Percentiles rank a stretch among this genome's conserved stretches.
Conservation (phyloP, 164 flowering plant genomes). For the Litsea cubeba region DNA sequence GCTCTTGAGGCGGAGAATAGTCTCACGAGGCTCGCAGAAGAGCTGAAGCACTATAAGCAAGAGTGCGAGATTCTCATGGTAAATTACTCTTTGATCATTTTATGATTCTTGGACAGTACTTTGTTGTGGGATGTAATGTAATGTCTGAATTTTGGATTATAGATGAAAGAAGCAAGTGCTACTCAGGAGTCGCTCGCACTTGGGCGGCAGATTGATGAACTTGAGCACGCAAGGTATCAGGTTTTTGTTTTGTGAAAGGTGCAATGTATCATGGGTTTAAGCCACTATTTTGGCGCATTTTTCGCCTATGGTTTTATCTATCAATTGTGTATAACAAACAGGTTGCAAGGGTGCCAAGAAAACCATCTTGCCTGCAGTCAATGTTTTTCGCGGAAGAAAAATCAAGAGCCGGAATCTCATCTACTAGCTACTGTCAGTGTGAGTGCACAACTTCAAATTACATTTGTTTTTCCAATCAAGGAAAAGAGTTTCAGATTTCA, state of each 20-base stretch:
- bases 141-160: neutral
- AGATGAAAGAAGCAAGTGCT: constrained; percentile 20
- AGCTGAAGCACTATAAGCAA: constrained; percentile 41
- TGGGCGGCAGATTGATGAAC: constrained; percentile 12
- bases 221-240: constrained; percentile 15
- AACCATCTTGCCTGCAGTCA: constrained; percentile 9
- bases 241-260: neutral
- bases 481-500: too few relatives aligned
- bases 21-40: constrained; percentile 32
- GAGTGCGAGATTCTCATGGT: constrained; percentile 23
- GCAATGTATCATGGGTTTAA: neutral
- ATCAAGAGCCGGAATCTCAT: constrained; percentile 6
- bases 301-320: neutral
- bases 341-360: neutral
- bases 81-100: neutral
- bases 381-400: constrained; percentile 8
- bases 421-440: constrained; percentile 6
- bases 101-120: neutral
- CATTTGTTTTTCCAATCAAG: too few relatives aligned
- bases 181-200: constrained; percentile 16
- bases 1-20: constrained; percentile 59
- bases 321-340: constrained; percentile 1
- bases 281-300: neutral
- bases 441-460: constrained; percentile 7
- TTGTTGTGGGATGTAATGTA: neutral